Percentiles rank a stretch among this genome's conserved stretches.
Evolutionary conservation across 805 yeast species (phyloP).

Genomic region (Starmerella scarabaei): DNA sequence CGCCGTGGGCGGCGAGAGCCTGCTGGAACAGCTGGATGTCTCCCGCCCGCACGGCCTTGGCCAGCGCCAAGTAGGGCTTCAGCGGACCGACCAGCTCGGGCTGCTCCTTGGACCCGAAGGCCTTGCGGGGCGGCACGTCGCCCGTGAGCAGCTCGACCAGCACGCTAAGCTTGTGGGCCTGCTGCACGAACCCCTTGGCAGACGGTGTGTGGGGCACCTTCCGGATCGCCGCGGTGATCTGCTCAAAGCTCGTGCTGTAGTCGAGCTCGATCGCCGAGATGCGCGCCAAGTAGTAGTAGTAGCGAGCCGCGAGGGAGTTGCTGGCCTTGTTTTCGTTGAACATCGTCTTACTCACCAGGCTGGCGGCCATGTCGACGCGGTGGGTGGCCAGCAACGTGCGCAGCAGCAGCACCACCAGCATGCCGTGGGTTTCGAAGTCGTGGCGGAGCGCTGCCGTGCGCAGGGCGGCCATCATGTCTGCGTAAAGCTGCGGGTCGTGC

Average conservation of each 20-base stretch:
- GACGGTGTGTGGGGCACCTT: slow-evolving; percentile 85
- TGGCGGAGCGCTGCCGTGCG: slow-evolving; percentile 86
- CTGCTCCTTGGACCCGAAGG: slow-evolving; percentile 44
- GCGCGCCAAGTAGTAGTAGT: slow-evolving; percentile 80
- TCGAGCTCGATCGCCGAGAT: slow-evolving; percentile 85
- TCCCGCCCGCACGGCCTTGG: slow-evolving; percentile 86
- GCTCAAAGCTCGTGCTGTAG: slow-evolving; percentile 81
- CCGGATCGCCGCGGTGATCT: slow-evolving; percentile 85
- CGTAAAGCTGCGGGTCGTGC: slow-evolving; percentile 39
- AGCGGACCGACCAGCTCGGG: slow-evolving; percentile 45
- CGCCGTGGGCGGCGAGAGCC: slow-evolving; percentile 51
- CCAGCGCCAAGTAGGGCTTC: slow-evolving; percentile 71
- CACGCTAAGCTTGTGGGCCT: slow-evolving; percentile 76
- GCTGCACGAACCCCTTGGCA: slow-evolving; percentile 77
- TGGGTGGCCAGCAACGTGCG: slow-evolving; percentile 67
- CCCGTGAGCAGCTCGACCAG: slow-evolving; percentile 90
- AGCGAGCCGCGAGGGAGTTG: slow-evolving; percentile 81
- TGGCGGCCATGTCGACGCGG: slow-evolving; percentile 77
- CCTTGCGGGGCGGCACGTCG: slow-evolving; percentile 81
- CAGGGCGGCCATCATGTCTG: slow-evolving; percentile 56
- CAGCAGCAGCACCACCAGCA: slow-evolving; percentile 69
- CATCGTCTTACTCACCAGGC: slow-evolving; percentile 74
- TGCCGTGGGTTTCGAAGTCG: slow-evolving; percentile 82
- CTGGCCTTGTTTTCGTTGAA: slow-evolving; percentile 69
- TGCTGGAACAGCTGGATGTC: slow-evolving; percentile 71